These are phyloP conservation scores for Tylopilus orsonianus DNA, from an alignment of 1,284 basidiomycete species.

Conservation along the genomic window DNA sequence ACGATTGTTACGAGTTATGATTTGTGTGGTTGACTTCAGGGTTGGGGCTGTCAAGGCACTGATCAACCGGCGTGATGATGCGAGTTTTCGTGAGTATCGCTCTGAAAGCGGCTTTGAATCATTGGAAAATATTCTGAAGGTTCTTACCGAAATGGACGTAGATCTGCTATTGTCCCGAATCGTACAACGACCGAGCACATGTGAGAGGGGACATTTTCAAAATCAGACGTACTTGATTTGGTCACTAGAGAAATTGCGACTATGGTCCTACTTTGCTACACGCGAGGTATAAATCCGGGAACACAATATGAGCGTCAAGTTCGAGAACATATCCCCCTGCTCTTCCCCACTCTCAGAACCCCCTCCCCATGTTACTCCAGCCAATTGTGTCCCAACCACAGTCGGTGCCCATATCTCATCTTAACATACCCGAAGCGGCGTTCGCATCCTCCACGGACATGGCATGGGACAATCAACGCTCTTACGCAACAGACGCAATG, in stretches of 20 bases:
- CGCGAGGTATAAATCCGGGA: slow-evolving; percentile 34
- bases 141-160: slow-evolving; percentile 28
- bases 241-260: slow-evolving; percentile 28
- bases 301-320: slow-evolving; percentile 21
- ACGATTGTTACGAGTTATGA: slow-evolving; percentile 17
- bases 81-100: slow-evolving; percentile 14
- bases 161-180: slow-evolving; percentile 29
- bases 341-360: slow-evolving; percentile 11
- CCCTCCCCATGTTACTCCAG: slow-evolving; percentile 15
- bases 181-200: slow-evolving; percentile 33
- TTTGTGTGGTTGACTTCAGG: slow-evolving; percentile 17
- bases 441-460: slow-evolving; percentile 44
- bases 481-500: slow-evolving; percentile 38
- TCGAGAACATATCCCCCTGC: slow-evolving; percentile 22
- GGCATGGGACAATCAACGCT: slow-evolving; percentile 46
- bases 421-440: slow-evolving; percentile 55
- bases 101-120: slow-evolving; percentile 17
- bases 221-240: slow-evolving; percentile 37
- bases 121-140: slow-evolving; percentile 19
- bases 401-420: slow-evolving; percentile 52
- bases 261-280: slow-evolving; percentile 29
- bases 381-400: slow-evolving; percentile 35
- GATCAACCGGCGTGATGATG: slow-evolving; percentile 24
- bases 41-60: slow-evolving; percentile 17
- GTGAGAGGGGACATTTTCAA: slow-evolving; percentile 36